Conservation (phyloP, 2,329 filamentous ascomycete species). For the Penicillium sp. region DNA sequence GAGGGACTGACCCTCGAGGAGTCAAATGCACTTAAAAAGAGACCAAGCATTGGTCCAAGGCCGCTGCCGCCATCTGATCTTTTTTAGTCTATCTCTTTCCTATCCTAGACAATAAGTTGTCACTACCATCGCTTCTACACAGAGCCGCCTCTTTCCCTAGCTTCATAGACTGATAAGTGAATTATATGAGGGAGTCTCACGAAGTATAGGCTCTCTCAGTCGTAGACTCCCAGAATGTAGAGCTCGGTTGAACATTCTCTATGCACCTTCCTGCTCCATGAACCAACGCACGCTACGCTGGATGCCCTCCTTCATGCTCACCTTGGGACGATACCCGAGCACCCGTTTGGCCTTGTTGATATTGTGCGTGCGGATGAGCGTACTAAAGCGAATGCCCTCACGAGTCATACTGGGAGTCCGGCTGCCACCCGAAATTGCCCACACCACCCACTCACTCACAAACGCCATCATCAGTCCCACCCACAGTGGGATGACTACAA, state of each 20-base stretch:
- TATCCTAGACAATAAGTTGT: neutral
- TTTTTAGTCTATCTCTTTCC: neutral
- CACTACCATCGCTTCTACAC: neutral
- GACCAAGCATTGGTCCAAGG: neutral
- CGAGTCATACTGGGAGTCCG: slow-evolving; percentile 38
- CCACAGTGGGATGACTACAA: slow-evolving; percentile 38
- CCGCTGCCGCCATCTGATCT: neutral
- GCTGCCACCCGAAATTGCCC: slow-evolving; percentile 25
- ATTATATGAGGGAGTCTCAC: too few relatives aligned
- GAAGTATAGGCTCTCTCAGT: too few relatives aligned
- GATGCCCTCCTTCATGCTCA: slow-evolving; percentile 45
- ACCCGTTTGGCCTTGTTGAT: slow-evolving; percentile 44
- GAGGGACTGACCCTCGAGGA: slow-evolving; percentile 19
- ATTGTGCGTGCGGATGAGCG: slow-evolving; percentile 46
- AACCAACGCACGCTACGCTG: slow-evolving; percentile 40
- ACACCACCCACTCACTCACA: slow-evolving; percentile 24
- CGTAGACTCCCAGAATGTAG: too few relatives aligned
- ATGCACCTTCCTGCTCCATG: slow-evolving; percentile 3
- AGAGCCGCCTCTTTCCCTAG: too few relatives aligned
- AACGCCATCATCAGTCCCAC: slow-evolving; percentile 28
- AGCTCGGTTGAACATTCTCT: too few relatives aligned
- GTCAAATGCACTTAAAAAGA: slow-evolving; percentile 18
- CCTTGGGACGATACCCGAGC: slow-evolving; percentile 42
- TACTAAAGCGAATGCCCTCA: slow-evolving; percentile 44
- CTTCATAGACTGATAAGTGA: too few relatives aligned